Evolutionary conservation across 1,284 basidiomycete species (phyloP).

Genomic region (Ustilago sp.): DNA sequence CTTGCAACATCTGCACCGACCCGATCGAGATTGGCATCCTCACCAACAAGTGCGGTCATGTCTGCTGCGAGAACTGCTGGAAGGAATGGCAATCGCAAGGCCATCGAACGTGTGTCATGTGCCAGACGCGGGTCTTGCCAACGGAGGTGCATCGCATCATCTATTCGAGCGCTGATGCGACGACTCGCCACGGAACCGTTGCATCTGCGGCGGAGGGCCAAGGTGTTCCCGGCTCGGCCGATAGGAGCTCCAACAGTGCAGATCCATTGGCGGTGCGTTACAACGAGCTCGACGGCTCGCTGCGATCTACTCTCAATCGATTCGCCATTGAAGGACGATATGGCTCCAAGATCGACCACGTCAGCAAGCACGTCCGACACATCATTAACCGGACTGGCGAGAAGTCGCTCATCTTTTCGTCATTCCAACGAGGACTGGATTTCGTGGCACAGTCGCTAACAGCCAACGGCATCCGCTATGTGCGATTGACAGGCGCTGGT

Average conservation of each 20-base stretch:
- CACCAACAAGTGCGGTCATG: conserved; percentile 62
- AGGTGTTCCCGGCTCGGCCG: neutral
- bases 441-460: conserved; percentile 60
- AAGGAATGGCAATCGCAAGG: conserved; percentile 60
- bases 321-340: conserved; percentile 48
- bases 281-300: conserved; percentile 40
- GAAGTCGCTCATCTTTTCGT: conserved; percentile 65
- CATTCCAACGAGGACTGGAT: conserved; percentile 64
- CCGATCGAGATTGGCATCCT: conserved; percentile 60
- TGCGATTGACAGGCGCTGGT: conserved; percentile 53
- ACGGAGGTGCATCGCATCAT: conserved; percentile 62
- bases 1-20: conserved; percentile 65
- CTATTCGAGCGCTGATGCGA: conserved; percentile 29
- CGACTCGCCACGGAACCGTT: conserved; percentile 13
- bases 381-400: conserved; percentile 46
- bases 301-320: conserved; percentile 33
- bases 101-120: conserved; percentile 59
- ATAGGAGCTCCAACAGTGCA: neutral
- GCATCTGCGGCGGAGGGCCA: conserved; percentile 1
- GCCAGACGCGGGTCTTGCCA: conserved; percentile 55
- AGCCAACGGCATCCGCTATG: conserved; percentile 55
- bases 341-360: conserved; percentile 65
- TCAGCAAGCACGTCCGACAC: conserved; percentile 57
- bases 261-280: conserved; percentile 25
- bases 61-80: conserved; percentile 64